These are phyloP conservation scores for Apophysomyces ossiformis DNA, from an alignment of 371 early-diverging fungal genomes.

Conservation along the genomic window DNA sequence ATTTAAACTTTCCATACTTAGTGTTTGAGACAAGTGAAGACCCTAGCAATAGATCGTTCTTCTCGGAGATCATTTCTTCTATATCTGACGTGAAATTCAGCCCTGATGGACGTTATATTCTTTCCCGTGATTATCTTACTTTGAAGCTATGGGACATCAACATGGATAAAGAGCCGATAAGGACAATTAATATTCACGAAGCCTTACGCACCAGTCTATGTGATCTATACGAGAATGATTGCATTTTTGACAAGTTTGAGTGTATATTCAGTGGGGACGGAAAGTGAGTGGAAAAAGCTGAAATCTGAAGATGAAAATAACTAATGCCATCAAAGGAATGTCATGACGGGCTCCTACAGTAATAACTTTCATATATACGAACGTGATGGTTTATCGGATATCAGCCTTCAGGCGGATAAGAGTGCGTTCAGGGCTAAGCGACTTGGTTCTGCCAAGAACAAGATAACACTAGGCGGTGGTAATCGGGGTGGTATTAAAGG, in stretches of 20 bases:
- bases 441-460: slow-evolving; percentile 62
- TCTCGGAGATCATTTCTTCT: slow-evolving; percentile 98
- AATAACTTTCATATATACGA: slow-evolving; percentile 96
- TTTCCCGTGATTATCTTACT: slow-evolving; percentile 96
- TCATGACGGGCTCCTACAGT: slow-evolving; percentile 97
- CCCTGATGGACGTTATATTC: slow-evolving; percentile 93
- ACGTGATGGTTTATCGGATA: slow-evolving; percentile 72
- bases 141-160: slow-evolving; percentile 98
- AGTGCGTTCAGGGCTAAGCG: slow-evolving; percentile 94
- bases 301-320: not conserved
- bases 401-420: slow-evolving; percentile 96
- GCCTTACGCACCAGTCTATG: slow-evolving; percentile 92
- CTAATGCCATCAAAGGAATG: slow-evolving; percentile 45
- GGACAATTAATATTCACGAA: slow-evolving; percentile 95
- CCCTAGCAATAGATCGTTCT: slow-evolving; percentile 91
- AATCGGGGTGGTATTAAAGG: slow-evolving; percentile 70
- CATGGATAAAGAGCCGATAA: slow-evolving; percentile 92
- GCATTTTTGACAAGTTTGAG: slow-evolving; percentile 99
- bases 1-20: slow-evolving; percentile 24
- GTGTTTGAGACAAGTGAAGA: slow-evolving; percentile 96
- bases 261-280: slow-evolving; percentile 96
- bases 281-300: slow-evolving; percentile 23
- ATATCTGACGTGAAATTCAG: slow-evolving; percentile 96
- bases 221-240: slow-evolving; percentile 98
- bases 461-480: slow-evolving; percentile 40